A percentile compares a stretch with the other conserved stretches of the same genome.
phyloP scores from a whole-genome alignment of 2,329 filamentous ascomycete species.

The Neonectria punicea region DNA sequence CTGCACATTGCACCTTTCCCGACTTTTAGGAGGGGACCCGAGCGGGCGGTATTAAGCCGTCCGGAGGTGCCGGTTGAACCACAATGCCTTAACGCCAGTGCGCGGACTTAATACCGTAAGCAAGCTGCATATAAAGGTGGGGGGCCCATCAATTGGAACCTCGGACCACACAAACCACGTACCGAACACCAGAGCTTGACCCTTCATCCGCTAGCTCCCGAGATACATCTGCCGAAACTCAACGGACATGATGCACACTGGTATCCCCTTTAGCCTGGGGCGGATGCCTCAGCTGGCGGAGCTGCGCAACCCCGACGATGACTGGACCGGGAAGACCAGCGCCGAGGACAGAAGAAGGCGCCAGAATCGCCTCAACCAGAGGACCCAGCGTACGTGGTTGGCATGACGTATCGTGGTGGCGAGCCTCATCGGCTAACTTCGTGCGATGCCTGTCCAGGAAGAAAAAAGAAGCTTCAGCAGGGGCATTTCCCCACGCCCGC shows the following conservation, averaged over 20 bases:
- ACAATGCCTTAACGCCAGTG: not conserved
- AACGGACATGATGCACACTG: not conserved
- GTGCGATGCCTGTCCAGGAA: not conserved
- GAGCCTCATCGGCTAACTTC: not conserved
- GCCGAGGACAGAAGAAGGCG: slow-evolving; percentile 15
- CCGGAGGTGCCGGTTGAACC: not conserved
- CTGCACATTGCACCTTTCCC: not conserved
- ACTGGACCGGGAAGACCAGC: slow-evolving; percentile 25
- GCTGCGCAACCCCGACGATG: slow-evolving; percentile 13
- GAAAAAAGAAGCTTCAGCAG: slow-evolving; percentile 11
- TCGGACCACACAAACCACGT: not conserved
- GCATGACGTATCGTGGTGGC: not conserved
- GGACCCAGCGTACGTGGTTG: slow-evolving; percentile 17
- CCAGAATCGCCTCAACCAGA: slow-evolving; percentile 28
- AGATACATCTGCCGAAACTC: not conserved
- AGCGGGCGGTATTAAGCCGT: not conserved
- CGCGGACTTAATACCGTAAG: slow-evolving; percentile 2
- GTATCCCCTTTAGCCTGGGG: not conserved
- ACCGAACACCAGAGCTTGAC: not conserved
- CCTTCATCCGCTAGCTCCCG: not conserved
- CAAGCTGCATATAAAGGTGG: slow-evolving; percentile 20
- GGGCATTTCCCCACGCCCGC: not conserved
- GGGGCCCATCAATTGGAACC: not conserved
- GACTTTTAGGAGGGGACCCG: not conserved
- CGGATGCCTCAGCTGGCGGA: slow-evolving; percentile 15